A percentile compares a stretch with the other conserved stretches of the same genome.
Conservation (phyloP, 345 rosid species). For the Euphorbia tirucalli region DNA sequence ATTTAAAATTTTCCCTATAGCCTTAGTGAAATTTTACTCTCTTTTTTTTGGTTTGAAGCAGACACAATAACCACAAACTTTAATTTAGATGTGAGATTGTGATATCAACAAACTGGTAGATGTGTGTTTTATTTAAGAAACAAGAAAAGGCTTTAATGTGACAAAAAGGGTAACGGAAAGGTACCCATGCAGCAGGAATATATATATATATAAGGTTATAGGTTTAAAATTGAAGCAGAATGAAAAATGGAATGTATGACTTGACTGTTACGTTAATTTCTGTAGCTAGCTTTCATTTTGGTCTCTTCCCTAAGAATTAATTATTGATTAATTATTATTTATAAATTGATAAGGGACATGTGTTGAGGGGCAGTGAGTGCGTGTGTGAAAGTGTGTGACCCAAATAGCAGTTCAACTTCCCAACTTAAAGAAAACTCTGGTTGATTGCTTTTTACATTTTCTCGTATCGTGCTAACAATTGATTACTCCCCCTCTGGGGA, state of each 20-base stretch:
- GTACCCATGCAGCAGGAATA: not conserved
- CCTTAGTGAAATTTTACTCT: no score
- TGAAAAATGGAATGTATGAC: not conserved
- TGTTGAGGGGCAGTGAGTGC: slow-evolving; percentile 8
- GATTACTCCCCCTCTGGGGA: not conserved
- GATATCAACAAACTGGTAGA: not conserved
- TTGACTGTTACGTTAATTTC: slow-evolving; percentile 9
- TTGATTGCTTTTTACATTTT: slow-evolving; percentile 20
- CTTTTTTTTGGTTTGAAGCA: no score
- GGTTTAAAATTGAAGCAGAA: not conserved
- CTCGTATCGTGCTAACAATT: not conserved
- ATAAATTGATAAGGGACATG: slow-evolving; percentile 4
- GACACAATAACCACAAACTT: no score
- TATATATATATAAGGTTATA: no score
- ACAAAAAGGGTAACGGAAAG: not conserved
- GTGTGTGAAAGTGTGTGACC: no score
- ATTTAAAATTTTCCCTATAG: no score
- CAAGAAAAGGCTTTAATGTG: not conserved
- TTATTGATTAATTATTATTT: slow-evolving; percentile 10
- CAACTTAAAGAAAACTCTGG: slow-evolving; percentile 11
- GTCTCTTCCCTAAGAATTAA: slow-evolving; percentile 21
- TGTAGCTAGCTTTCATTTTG: slow-evolving; percentile 16
- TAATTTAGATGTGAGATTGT: not conserved
- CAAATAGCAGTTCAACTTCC: slow-evolving; percentile 10
- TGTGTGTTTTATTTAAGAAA: not conserved